Base-by-base conservation (phyloP, 129 eudicot species). In the Silybum marianum region DNA sequence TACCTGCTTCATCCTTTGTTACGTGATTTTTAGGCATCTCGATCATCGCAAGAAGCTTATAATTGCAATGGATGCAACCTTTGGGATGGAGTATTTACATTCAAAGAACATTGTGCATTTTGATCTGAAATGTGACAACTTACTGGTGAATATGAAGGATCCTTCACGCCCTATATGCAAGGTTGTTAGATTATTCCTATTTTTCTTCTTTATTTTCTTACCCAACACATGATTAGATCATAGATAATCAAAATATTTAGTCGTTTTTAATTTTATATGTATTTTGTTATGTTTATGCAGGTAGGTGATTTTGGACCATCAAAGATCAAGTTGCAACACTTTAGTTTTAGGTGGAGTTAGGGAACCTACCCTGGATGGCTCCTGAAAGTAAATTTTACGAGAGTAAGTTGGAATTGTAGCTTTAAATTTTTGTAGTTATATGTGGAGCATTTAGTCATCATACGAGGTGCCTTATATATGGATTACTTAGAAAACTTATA, bases 331-430 rank as follows among this genome's bases (percentile, higher is more conserved):
- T 84, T n/a, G 98, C 18, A 91, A 94, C 83, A 94, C 98, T 68
- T 89, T 94, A 84, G 97, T 94, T 83, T 94, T 97, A 62, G 98
- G 97, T 79, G 98, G 98, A 46, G 98, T 94, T 75, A 84, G 98
- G 75, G 98, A 97, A 73, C 54, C 90, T 94, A 10, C 98, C 98
- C 7, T 94, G 98, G 98, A 93, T 93, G 98, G 98, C 98, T 86
- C 98, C 98, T 24, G 98, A 93, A n/a, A n/a, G n/a, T n/a, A n/a
- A n/a, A n/a, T n/a, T n/a, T n/a, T n/a, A n/a, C n/a, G n/a, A n/a
- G n/a, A n/a, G n/a, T n/a, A n/a, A n/a, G n/a, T n/a, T n/a, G n/a
- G n/a, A n/a, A n/a, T n/a, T n/a, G n/a, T n/a, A n/a, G n/a, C n/a
- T n/a, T n/a, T n/a, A n/a, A n/a, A n/a, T n/a, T n/a, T n/a, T n/a